Percentiles rank a stretch among this genome's conserved stretches.
Evolutionary conservation across 805 yeast genomes (phyloP).

Genomic region (Zygosaccharomyces kombuchaensis): DNA sequence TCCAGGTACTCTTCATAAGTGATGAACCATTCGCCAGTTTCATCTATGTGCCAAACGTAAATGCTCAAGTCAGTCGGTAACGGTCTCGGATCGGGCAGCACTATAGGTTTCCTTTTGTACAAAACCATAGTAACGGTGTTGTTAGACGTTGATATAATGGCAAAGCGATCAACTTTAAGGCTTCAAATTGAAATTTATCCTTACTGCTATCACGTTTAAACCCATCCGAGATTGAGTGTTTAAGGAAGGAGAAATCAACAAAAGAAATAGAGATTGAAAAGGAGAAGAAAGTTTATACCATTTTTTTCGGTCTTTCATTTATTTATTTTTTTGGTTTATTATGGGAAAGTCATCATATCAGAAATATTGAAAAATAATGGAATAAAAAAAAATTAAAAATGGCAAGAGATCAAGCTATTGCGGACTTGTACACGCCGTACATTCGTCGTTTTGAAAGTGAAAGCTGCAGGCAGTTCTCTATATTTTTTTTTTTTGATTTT

Average conservation of each 20-base stretch:
- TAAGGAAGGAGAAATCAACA: neutral
- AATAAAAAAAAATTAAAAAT: neutral
- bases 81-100: slow-evolving; percentile 51
- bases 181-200: neutral
- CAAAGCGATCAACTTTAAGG: neutral
- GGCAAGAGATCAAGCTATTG: neutral
- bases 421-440: no score
- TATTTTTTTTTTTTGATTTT: no score
- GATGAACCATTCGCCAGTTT: slow-evolving; percentile 85
- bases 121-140: slow-evolving; percentile 50
- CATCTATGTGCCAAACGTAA: slow-evolving; percentile 75
- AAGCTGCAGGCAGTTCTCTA: no score
- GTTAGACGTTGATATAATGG: neutral
- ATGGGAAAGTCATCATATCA: neutral
- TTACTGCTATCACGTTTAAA: neutral
- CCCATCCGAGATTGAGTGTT: neutral
- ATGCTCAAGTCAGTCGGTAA: slow-evolving; percentile 53
- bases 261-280: neutral
- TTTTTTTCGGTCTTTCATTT: slow-evolving; percentile 4
- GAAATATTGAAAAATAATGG: neutral
- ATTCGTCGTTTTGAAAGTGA: no score
- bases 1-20: slow-evolving; percentile 70
- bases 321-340: neutral
- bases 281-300: neutral
- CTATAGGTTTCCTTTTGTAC: slow-evolving; percentile 69